phyloP scores from a whole-genome alignment of 129 eudicot genomes.

The Helianthus tuberosus region DNA sequence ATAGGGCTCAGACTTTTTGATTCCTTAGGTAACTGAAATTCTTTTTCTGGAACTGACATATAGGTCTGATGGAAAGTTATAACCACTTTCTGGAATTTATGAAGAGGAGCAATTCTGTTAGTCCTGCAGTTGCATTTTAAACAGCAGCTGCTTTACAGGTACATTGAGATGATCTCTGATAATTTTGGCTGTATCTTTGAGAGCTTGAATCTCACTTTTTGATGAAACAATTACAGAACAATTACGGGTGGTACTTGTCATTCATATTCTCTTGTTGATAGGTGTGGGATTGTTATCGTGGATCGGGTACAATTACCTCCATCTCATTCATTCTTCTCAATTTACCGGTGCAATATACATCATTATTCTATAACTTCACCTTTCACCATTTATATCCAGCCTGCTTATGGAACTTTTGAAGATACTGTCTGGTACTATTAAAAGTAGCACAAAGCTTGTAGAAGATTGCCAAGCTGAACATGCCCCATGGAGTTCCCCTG shows the following conservation, averaged over 20 bases:
- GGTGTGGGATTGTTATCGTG: slow-evolving; percentile 90
- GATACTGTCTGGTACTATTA: slow-evolving; percentile 65
- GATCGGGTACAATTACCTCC: slow-evolving; percentile 69
- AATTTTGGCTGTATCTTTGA: slow-evolving; percentile 12
- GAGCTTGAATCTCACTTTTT: slow-evolving; percentile 30
- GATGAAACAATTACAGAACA: slow-evolving; percentile 55
- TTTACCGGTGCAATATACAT: neutral
- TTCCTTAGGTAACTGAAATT: neutral
- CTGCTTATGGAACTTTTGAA: slow-evolving; percentile 74
- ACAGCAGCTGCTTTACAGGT: slow-evolving; percentile 98
- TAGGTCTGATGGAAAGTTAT: slow-evolving; percentile 84
- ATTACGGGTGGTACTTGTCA: slow-evolving; percentile 40
- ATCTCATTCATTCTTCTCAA: neutral
- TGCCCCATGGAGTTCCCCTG: slow-evolving; percentile 88
- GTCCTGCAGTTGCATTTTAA: slow-evolving; percentile 95
- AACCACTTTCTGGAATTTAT: slow-evolving; percentile 71
- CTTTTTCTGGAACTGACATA: slow-evolving; percentile 8
- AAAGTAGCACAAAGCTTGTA: slow-evolving; percentile 50
- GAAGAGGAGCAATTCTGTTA: slow-evolving; percentile 89
- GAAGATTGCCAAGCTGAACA: slow-evolving; percentile 58
- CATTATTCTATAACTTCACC: slow-evolving; percentile 40
- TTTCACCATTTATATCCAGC: slow-evolving; percentile 79
- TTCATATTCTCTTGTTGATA: slow-evolving; percentile 77
- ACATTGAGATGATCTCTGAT: slow-evolving; percentile 8
- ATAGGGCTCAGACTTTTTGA: too few species aligned